Evolutionary conservation across 495 filamentous ascomycete genomes (phyloP), one percentile per base, ranked within the genome.

Genomic region (Penicillium chermesinum): DNA sequence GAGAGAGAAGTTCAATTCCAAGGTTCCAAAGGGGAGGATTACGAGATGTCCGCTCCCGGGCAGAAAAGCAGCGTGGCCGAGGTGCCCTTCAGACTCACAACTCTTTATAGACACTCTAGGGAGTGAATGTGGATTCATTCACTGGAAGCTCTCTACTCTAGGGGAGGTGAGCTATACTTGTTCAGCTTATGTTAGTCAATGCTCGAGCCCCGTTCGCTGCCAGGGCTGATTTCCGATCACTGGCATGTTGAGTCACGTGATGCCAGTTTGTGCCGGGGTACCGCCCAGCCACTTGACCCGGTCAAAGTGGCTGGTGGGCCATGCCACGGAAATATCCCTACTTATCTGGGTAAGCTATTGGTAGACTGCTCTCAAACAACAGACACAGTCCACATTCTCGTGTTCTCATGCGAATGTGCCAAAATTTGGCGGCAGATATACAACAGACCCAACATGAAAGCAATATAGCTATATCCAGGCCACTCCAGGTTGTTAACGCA

Each of bases 41-140:
- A 54, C 55, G 51, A 54, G 47, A 54, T 57, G 49, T 57, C 55
- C 55, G 55, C 50, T 48, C 51, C 50, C 51, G 50, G 40, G 46
- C 46, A 50, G 40, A 48, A 48, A 44, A 39, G 47, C 48, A 48
- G 50, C 19, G 33, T 18, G 35, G 32, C 44, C 44, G 48, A 48
- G 40, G 30, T 41, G 50, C 48, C 38, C 44, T 44, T 37, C 20
- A 45, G 35, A 27, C 9, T 44, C 47, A 46, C 55, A 32, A 40
- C 30, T 13, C n/a, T 8, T 5, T 30, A 16, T 30, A 19, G 13
- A 5, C 5, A 37, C 35, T 37, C 6, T 37, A 4, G 35, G 5
- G 35, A 13, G 14, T 14, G 6, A 37, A 37, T 5, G 6, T n/a
- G 35, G 14, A 5, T 5, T 13, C 10, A 30, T 5, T 30, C 10